phyloP scores from a whole-genome alignment of 768 basidiomycete species.

The Mycena maculata region DNA sequence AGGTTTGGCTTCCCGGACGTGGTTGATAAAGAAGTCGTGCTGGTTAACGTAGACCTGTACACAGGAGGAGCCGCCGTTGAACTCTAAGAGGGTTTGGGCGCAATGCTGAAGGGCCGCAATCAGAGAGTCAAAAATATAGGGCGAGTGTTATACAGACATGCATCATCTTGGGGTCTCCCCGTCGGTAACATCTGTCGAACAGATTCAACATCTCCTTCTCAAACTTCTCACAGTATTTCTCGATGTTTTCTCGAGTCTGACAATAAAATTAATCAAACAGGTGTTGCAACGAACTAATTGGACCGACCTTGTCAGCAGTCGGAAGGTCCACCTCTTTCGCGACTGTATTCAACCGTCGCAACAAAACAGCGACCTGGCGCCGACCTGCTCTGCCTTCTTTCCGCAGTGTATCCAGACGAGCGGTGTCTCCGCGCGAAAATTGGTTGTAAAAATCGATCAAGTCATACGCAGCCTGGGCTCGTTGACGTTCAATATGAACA shows the following conservation, averaged over 20 bases:
- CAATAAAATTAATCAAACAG: conserved; percentile 2
- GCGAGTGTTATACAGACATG: conserved; percentile 66
- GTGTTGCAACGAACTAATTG: not conserved
- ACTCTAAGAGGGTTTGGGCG: conserved; percentile 95
- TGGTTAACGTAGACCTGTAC: conserved; percentile 99
- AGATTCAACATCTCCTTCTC: conserved; percentile 98
- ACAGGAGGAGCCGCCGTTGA: conserved; percentile 97
- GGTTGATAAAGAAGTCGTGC: conserved; percentile 99
- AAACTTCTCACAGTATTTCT: conserved; percentile 98
- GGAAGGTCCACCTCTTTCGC: conserved; percentile 95
- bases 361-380: conserved; percentile 86
- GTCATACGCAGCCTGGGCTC: conserved; percentile 95
- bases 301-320: conserved; percentile 78
- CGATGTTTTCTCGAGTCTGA: conserved; percentile 91
- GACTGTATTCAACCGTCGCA: conserved; percentile 86
- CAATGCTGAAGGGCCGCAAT: conserved; percentile 78
- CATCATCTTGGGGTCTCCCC: conserved; percentile 99
- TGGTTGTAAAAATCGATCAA: conserved; percentile 95
- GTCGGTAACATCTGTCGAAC: conserved; percentile 95
- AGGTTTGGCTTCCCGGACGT: conserved; percentile 74
- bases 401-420: conserved; percentile 76
- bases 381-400: conserved; percentile 93
- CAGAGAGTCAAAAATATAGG: conserved; percentile 1
- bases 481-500: conserved; percentile 89
- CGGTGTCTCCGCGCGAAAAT: conserved; percentile 84